Percentiles rank a stretch among this genome's conserved stretches.
phyloP scores from a whole-genome alignment of 2,329 filamentous ascomycete species.

The Cladosporium sp. region DNA sequence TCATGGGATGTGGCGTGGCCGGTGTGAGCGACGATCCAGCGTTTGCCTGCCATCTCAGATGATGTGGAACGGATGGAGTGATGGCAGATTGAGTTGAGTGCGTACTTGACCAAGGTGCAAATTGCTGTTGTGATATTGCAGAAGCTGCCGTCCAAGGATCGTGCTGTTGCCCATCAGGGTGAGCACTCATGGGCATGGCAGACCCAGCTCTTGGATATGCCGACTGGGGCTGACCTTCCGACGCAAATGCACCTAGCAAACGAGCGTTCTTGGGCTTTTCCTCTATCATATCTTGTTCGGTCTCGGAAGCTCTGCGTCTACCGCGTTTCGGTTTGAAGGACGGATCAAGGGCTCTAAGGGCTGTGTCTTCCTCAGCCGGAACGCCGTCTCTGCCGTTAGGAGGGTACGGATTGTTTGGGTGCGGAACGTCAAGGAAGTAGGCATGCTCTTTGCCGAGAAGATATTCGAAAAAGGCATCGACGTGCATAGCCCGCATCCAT shows the following conservation, averaged over 20 bases:
- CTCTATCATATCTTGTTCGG: slow-evolving; percentile 30
- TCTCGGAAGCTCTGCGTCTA: slow-evolving; percentile 48
- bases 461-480: slow-evolving; percentile 93
- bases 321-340: slow-evolving; percentile 66
- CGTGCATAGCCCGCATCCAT: slow-evolving; percentile 96
- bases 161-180: slow-evolving; percentile 44
- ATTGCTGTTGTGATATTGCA: slow-evolving; percentile 39
- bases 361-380: slow-evolving; percentile 82
- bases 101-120: slow-evolving; percentile 37
- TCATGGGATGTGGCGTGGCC: slow-evolving; percentile 68
- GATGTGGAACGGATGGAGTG: slow-evolving; percentile 42
- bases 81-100: slow-evolving; percentile 45
- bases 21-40: slow-evolving; percentile 28
- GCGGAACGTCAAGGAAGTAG: slow-evolving; percentile 78
- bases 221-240: slow-evolving; percentile 37
- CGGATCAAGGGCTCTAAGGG: slow-evolving; percentile 77
- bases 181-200: slow-evolving; percentile 53
- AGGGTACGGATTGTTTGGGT: slow-evolving; percentile 61
- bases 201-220: slow-evolving; percentile 54
- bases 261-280: slow-evolving; percentile 29
- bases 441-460: slow-evolving; percentile 73
- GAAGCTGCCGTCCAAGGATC: slow-evolving; percentile 50
- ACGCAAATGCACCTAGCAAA: slow-evolving; percentile 24
- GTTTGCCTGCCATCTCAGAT: slow-evolving; percentile 37
- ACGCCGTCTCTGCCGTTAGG: slow-evolving; percentile 76